Evolutionary conservation across 2,329 filamentous ascomycete genomes (phyloP).

Genomic region (Ceratocystiopsis sp.): DNA sequence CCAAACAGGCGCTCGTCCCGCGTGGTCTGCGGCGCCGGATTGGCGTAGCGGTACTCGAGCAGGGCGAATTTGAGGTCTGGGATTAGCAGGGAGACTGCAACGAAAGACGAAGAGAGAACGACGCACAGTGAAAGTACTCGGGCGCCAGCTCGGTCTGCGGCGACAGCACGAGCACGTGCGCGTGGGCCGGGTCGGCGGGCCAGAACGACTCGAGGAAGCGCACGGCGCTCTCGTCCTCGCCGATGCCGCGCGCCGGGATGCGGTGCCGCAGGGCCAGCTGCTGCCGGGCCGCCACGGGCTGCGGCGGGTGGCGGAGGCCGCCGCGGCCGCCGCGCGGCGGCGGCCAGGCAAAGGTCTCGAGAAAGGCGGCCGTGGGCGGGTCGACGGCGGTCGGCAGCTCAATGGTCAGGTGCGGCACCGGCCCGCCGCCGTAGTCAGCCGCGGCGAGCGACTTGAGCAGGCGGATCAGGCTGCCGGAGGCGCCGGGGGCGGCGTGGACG

Average conservation of each 20-base stretch:
- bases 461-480: slow-evolving; percentile 58
- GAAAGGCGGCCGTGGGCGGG: slow-evolving; percentile 39
- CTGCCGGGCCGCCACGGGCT: slow-evolving; percentile 22
- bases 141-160: slow-evolving; percentile 65
- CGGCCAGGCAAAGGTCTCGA: slow-evolving; percentile 54
- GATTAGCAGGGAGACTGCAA: too few species aligned
- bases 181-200: slow-evolving; percentile 43
- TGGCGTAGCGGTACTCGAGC: slow-evolving; percentile 62
- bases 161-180: slow-evolving; percentile 73
- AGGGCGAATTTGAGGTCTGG: slow-evolving; percentile 58
- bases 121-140: slow-evolving; percentile 60
- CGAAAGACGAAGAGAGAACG: neutral
- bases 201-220: slow-evolving; percentile 80
- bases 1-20: slow-evolving; percentile 46
- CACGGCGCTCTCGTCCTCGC: slow-evolving; percentile 52
- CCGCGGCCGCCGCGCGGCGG: slow-evolving; percentile 20
- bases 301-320: too few species aligned
- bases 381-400: slow-evolving; percentile 65
- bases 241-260: slow-evolving; percentile 41
- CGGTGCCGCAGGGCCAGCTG: slow-evolving; percentile 58
- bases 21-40: slow-evolving; percentile 21
- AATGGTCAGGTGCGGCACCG: slow-evolving; percentile 60
- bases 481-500: slow-evolving; percentile 54
- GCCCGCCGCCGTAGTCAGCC: slow-evolving; percentile 59
- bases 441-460: slow-evolving; percentile 58